Evolutionary conservation across 2,329 filamentous ascomycete genomes (phyloP), one percentile per base, ranked within the genome.

Genomic region (Rhynchosporium agropyri): DNA sequence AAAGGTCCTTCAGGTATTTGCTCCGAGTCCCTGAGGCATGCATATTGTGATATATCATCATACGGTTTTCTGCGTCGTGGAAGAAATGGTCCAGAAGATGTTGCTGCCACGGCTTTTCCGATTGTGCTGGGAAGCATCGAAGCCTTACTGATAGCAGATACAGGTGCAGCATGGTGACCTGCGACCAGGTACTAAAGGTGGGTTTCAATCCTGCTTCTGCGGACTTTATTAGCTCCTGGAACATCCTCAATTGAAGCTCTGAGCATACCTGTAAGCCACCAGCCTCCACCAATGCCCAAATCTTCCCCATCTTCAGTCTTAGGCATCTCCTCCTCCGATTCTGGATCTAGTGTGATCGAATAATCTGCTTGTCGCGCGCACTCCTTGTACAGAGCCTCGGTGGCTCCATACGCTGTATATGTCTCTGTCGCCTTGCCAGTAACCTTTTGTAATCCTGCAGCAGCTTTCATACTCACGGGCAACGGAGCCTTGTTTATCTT

Each of bases 21-120:
- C 88, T 84, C 45, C 87, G 82, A 68, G 87, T 78, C 33, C 79
- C 79, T 60, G 82, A 80, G 63, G 84, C 84, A 36, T 79, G 78
- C 76, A 89, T 82, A 69, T 88, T 88, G 81, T 97, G 94, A 74
- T 88, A 85, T 66, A 90, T 81, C 65, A 90, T 89, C 85, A 96
- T 94, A 73, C 87, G 85, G 76, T 90, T 88, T 79, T 96, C 91
- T 72, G 90, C 90, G 72, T 90, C 88, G 79, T 91, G 91, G 81
- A 94, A 98, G 82, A 96, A 97, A 77, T 98, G 92, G 78, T 99
- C 93, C 53, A 95, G 86, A 67, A 99, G 83, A 78, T 97, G 91
- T 73, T 92, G 90, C 76, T 96, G 91, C 87, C 92, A 97, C 62
- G 86, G 84, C 65, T 85, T 83, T 69, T 84, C 81, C 28, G 88